phyloP scores from a whole-genome alignment of 768 basidiomycete species.

The Kwoniella mangroviensis region DNA sequence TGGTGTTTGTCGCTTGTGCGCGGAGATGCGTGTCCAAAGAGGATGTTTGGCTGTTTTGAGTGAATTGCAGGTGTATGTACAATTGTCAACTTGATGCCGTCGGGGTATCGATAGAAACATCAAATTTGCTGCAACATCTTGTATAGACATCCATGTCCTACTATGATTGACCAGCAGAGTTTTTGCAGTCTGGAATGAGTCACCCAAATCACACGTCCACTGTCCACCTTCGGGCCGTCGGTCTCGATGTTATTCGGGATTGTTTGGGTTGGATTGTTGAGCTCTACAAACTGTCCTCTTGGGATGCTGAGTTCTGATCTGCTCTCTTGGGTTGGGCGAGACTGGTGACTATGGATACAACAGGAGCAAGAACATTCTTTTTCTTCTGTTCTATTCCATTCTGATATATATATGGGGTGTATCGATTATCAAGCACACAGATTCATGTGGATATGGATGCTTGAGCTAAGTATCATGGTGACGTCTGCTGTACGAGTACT shows the following conservation, averaged over 20 bases:
- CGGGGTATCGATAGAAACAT: neutral
- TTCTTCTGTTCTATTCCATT: neutral
- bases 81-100: neutral
- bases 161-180: no score
- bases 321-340: no score
- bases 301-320: no score
- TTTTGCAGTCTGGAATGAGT: no score
- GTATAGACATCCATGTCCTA: neutral
- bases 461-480: constrained; percentile 2
- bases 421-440: neutral
- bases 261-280: no score
- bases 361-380: no score
- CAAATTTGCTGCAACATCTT: neutral
- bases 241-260: no score
- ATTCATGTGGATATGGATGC: no score
- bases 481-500: neutral
- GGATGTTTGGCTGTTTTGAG: neutral
- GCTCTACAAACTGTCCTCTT: no score
- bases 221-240: no score
- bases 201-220: no score
- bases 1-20: constrained; percentile 1
- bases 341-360: no score
- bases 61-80: neutral
- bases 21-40: constrained; percentile 8
- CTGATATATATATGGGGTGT: neutral